Evolutionary conservation across 1,284 basidiomycete species (phyloP).

Genomic region (Trichosporon ovoides): DNA sequence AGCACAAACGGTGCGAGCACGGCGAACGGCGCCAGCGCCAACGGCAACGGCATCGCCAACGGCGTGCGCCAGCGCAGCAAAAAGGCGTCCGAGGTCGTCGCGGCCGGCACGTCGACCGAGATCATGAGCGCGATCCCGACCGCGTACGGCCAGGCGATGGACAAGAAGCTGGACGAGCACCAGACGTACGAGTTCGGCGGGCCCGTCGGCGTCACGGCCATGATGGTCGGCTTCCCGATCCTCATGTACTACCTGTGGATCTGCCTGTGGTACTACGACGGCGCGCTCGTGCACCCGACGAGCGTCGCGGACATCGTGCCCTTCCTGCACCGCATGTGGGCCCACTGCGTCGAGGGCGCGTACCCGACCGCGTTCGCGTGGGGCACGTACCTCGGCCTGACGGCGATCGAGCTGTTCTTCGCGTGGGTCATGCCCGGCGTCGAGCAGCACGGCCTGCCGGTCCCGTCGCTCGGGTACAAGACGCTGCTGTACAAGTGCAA

Average conservation of each 20-base stretch:
- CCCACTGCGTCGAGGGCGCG: conserved; percentile 79
- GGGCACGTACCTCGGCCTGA: conserved; percentile 83
- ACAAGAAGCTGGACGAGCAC: conserved; percentile 71
- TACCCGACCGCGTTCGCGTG: conserved; percentile 82
- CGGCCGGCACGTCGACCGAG: conserved; percentile 16
- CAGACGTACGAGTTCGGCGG: conserved; percentile 94
- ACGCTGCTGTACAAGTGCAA: conserved; percentile 96
- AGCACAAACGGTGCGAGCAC: conserved; percentile 18
- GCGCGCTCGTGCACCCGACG: conserved; percentile 69
- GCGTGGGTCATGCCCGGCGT: conserved; percentile 89
- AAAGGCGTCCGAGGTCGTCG: conserved; percentile 3
- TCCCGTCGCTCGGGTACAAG: conserved; percentile 85
- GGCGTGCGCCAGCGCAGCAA: conserved; percentile 5
- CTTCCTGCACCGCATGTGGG: conserved; percentile 77
- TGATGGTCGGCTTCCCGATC: conserved; percentile 87
- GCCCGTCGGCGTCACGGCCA: conserved; percentile 80
- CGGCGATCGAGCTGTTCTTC: conserved; percentile 82
- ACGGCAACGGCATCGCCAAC: conserved; percentile 10
- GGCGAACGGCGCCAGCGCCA: conserved; percentile 11
- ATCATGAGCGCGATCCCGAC: conserved; percentile 46
- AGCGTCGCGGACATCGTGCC: conserved; percentile 69
- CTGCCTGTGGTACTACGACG: conserved; percentile 94
- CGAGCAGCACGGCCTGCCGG: conserved; percentile 75
- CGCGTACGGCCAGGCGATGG: conserved; percentile 62
- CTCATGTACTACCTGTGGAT: conserved; percentile 86